Evolutionary conservation across 2,329 filamentous ascomycete genomes (phyloP), one percentile per base, ranked within the genome.

Genomic region (Aspergillus neoniger): DNA sequence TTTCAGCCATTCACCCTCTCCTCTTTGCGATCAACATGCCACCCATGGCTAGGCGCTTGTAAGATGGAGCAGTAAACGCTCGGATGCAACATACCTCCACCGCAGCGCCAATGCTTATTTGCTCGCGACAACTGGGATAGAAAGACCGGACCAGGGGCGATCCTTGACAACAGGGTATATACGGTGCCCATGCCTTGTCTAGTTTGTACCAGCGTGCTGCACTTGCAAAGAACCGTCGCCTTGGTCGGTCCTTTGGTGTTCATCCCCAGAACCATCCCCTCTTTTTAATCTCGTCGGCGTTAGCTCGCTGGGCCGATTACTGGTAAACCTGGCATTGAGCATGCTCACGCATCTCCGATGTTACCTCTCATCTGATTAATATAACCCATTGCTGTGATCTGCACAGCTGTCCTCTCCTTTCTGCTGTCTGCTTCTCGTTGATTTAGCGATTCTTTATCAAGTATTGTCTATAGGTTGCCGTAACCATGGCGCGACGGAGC

Each of bases 401-500:
- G 25, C 38, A 54, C 55, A 57, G 57, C 54, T 58, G n/a, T 62
- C 19, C 59, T 50, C 23, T 62, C 59, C 17, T 59, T 64, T 57
- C 62, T 51, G 48, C 39, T 17, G 17, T 39, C 41, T 48, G 51
- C 28, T 55, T 30, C 57, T 58, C 25, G 32, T 55, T 41, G 25
- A 14, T 48, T 61, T 56, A 32, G 30, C 25, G 38, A 28, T 36
- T 17, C 41, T 44, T 44, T 53, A 49, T 56, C 23, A 10, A 17
- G 25, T 55, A 41, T 25, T 54, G 47, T 32, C 41, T 15, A 57
- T 32, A 17, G 12, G 25, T 52, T 47, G 52, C 48, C 59, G 74
- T 76, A 72, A 58, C 71, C 43, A 61, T 65, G 10, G 55, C 65
- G 49, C 69, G 70, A 52, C 72, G 64, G 58, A 67, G 67, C 57